phyloP scores from a whole-genome alignment of 176 grass and related monocot genomes.

The Zizania latifolia region DNA sequence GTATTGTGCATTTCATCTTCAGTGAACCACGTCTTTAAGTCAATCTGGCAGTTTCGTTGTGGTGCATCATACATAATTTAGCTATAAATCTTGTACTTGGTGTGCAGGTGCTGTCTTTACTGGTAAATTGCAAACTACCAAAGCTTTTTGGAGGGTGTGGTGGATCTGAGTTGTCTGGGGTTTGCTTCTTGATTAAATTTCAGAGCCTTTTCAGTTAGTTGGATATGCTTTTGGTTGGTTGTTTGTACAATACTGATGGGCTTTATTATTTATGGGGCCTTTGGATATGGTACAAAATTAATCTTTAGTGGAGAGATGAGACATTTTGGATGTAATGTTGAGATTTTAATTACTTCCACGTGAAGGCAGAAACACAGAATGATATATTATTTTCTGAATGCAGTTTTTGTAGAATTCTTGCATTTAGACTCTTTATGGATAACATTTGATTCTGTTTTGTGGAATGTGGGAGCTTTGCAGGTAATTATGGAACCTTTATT shows the following conservation, averaged over 20 bases:
- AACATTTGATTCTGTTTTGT: not conserved
- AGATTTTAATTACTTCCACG: not conserved
- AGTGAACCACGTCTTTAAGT: not conserved
- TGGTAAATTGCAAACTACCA: not conserved
- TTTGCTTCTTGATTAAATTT: conserved; percentile 24
- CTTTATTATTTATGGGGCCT: conserved; percentile 10
- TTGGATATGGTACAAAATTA: not conserved
- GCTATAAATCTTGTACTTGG: not conserved
- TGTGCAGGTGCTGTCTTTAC: not conserved
- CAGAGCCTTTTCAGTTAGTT: conserved; percentile 21
- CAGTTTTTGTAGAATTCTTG: conserved; percentile 12
- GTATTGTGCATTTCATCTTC: not conserved
- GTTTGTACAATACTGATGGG: conserved; percentile 18
- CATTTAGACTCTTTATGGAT: not conserved
- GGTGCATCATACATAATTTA: not conserved
- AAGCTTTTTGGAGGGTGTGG: conserved; percentile 2
- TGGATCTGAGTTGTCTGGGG: conserved; percentile 19
- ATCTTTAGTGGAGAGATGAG: not conserved
- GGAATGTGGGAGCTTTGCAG: conserved; percentile 1
- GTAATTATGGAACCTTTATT: not conserved
- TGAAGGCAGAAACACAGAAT: not conserved
- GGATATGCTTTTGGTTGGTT: conserved; percentile 34
- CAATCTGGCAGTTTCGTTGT: not conserved
- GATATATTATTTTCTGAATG: not conserved
- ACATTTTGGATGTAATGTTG: not conserved